These are phyloP conservation scores for Solanum chaucha DNA, from an alignment of 257 asterid species.

Conservation along the genomic window DNA sequence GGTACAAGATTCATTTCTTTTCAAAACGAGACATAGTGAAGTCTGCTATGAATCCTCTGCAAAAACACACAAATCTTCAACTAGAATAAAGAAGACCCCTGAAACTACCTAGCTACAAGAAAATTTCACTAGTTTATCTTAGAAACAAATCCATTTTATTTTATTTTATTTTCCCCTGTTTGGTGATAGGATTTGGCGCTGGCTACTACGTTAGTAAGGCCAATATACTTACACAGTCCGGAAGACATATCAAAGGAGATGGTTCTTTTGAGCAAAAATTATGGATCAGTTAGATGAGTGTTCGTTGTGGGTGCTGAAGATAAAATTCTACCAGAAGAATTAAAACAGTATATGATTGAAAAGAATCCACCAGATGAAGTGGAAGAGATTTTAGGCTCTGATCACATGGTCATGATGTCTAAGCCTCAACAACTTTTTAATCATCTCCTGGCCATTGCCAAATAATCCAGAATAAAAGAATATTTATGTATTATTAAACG, in stretches of 20 bases:
- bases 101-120: not conserved
- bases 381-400: conserved; percentile 9
- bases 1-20: not conserved
- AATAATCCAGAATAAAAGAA: no score
- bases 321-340: not conserved
- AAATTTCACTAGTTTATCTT: no score
- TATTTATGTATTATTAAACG: no score
- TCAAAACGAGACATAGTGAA: no score
- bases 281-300: conserved; percentile 2
- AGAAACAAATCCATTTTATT: not conserved
- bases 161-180: not conserved
- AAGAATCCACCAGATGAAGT: conserved; percentile 21
- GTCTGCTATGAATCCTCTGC: not conserved
- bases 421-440: conserved; percentile 11
- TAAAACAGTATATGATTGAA: conserved; percentile 15
- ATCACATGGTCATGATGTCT: conserved; percentile 31
- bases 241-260: conserved; percentile 5
- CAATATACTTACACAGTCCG: not conserved
- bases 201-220: conserved; percentile 17
- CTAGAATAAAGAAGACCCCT: not conserved
- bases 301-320: fast-evolving
- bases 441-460: conserved; percentile 3
- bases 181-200: conserved; percentile 19
- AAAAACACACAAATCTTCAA: no score
- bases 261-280: not conserved